phyloP scores from a whole-genome alignment of 1,284 basidiomycete species.

The Kwoniella shivajii region DNA sequence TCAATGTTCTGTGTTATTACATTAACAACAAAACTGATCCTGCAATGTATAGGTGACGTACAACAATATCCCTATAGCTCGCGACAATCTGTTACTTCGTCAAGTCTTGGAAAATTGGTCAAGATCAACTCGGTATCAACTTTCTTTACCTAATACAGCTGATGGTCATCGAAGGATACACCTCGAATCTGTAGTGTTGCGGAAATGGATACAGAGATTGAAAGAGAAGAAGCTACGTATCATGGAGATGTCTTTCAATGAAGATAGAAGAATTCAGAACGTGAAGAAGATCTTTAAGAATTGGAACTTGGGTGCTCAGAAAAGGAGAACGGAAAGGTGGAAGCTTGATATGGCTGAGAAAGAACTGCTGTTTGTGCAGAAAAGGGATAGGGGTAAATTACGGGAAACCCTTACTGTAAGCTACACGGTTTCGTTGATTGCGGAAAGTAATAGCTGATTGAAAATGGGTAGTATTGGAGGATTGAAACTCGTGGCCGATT shows the following conservation, averaged over 20 bases:
- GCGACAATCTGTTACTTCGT: conserved; percentile 42
- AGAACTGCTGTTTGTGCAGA: conserved; percentile 22
- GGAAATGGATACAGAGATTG: conserved; percentile 27
- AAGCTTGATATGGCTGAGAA: conserved; percentile 34
- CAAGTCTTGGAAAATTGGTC: conserved; percentile 45
- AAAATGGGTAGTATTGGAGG: conserved; percentile 18
- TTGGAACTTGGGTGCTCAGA: conserved; percentile 32
- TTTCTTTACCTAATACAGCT: conserved; percentile 38
- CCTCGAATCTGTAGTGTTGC: conserved; percentile 23
- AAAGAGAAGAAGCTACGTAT: conserved; percentile 21
- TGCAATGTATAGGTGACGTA: conserved; percentile 31
- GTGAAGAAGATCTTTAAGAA: conserved; percentile 17
- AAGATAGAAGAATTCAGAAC: background rate
- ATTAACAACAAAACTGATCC: background rate
- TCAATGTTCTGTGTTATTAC: background rate
- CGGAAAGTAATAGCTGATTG: background rate
- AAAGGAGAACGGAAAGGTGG: conserved; percentile 37
- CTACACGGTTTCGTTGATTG: background rate
- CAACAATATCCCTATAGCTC: conserved; percentile 42
- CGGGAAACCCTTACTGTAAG: conserved; percentile 29
- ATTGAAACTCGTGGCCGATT: conserved; percentile 11
- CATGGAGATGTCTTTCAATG: conserved; percentile 11
- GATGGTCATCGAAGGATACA: conserved; percentile 32
- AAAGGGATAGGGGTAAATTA: conserved; percentile 6
- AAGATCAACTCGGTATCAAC: conserved; percentile 20